These are phyloP conservation scores for Urostyla sp. DNA, from an alignment of 73 alveolate genomes.

Conservation along the genomic window DNA sequence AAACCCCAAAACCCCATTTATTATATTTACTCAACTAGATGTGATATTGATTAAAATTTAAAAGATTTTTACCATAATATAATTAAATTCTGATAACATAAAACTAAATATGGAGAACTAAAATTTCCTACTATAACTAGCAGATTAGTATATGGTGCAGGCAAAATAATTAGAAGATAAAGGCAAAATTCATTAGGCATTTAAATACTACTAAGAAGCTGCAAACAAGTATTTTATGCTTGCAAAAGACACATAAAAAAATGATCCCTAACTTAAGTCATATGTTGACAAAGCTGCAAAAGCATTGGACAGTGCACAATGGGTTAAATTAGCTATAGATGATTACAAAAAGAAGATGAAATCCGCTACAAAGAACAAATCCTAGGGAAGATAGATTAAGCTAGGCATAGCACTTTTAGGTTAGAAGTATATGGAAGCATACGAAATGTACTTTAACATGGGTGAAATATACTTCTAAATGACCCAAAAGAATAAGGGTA, in stretches of 20 bases:
- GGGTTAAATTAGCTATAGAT: slow-evolving; percentile 28
- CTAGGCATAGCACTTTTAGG: slow-evolving; percentile 26
- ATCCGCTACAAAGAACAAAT: background rate
- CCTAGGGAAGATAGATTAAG: background rate
- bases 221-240: slow-evolving; percentile 48
- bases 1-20: too few species aligned
- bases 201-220: slow-evolving; percentile 41
- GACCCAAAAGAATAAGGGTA: slow-evolving; percentile 16
- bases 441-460: slow-evolving; percentile 24
- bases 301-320: slow-evolving; percentile 12
- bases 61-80: too few species aligned
- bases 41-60: too few species aligned
- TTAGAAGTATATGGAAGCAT: slow-evolving; percentile 33
- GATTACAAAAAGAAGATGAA: background rate
- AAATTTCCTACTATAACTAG: too few species aligned
- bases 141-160: too few species aligned
- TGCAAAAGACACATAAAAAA: background rate
- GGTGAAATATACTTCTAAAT: slow-evolving; percentile 47
- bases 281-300: slow-evolving; percentile 3
- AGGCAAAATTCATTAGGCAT: slow-evolving; percentile 5
- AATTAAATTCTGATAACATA: too few species aligned
- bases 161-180: background rate
- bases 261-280: background rate
- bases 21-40: too few species aligned
- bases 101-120: too few species aligned